Base-by-base conservation (phyloP, 805 yeast genomes). In the Groenewaldozyma tartarivorans region DNA sequence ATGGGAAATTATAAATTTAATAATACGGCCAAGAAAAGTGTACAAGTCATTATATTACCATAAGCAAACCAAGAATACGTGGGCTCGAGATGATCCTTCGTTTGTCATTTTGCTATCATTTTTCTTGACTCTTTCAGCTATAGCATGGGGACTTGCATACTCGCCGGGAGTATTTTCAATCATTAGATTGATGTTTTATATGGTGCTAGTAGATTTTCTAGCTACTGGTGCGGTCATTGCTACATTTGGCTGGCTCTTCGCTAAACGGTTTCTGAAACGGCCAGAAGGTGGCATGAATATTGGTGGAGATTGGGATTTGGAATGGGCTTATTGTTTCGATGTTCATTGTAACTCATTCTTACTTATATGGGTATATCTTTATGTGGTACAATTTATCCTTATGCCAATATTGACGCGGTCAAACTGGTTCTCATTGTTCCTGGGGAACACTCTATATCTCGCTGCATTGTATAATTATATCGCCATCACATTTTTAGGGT, bases 301-400 rank as follows among this genome's bases (percentile, higher is more conserved):
- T 31, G 58, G 60, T 21, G 59, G 55, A n/a, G 67, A 64, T 24
- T 67, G 62, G 20, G 63, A 68, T 32, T 63, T 85, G 40, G 96
- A 88, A 57, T 88, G 96, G 96, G 87, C 90, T 1, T 87, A 85
- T 57, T 86, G 96, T 63, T 88, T 88, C 57, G 96, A 87, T 54
- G 79, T 87, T 20, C 96, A 88, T 62, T 85, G 95, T 65, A 88
- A 88, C 60, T 74, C 95, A n/a, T 86, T 82, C 56, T 63, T 86
- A 47, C 67, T 80, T 13, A 77, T 86, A 34, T 85, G 94, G 94
- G 69, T 84, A 40, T 61, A 74, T 38, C 65, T 86, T 29, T 83
- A 86, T 58, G 69, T 85, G 47, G 45, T 83, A 22, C 94, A 86
- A 60, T 81, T 84, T 54, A 55, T 85, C 36, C 58, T 84, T 41